Conservation (phyloP, 495 filamentous ascomycete species). For the Astrothelium macrocarpum region DNA sequence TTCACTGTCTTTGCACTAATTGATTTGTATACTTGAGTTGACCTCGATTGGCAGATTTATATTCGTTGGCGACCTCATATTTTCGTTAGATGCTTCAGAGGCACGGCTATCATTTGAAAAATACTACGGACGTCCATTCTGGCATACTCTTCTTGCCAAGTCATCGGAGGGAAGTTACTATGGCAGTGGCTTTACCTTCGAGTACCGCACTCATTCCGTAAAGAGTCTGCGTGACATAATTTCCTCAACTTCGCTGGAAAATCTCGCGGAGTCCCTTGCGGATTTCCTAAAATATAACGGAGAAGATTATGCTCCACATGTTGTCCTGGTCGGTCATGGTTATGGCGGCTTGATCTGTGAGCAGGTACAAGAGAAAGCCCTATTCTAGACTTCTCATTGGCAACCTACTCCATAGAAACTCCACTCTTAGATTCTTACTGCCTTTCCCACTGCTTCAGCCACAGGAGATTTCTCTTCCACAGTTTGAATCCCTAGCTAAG, state of each 20-base stretch:
- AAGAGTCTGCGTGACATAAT: background rate
- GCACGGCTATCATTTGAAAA: background rate
- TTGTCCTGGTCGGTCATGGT: background rate
- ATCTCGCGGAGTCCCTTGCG: background rate
- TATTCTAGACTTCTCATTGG: background rate
- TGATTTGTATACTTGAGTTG: background rate
- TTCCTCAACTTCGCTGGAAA: background rate
- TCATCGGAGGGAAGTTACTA: background rate
- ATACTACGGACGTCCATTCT: background rate
- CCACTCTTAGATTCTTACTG: background rate
- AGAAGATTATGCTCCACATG: background rate
- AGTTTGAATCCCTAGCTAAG: too few relatives aligned
- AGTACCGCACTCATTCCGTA: background rate
- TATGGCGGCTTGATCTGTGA: background rate
- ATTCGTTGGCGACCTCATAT: background rate
- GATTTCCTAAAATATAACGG: background rate
- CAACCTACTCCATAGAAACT: background rate
- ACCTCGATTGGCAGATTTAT: background rate
- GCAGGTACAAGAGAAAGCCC: background rate
- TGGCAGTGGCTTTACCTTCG: background rate
- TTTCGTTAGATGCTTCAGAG: background rate
- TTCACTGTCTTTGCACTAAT: background rate
- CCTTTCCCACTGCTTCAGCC: too few relatives aligned
- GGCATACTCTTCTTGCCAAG: background rate
- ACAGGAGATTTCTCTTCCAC: too few relatives aligned